A percentile compares a stretch with the other conserved stretches of the same genome.
These are phyloP conservation scores for Vaccinium myrtillus DNA, from an alignment of 148 eudicot genomes.

Conservation along the genomic window DNA sequence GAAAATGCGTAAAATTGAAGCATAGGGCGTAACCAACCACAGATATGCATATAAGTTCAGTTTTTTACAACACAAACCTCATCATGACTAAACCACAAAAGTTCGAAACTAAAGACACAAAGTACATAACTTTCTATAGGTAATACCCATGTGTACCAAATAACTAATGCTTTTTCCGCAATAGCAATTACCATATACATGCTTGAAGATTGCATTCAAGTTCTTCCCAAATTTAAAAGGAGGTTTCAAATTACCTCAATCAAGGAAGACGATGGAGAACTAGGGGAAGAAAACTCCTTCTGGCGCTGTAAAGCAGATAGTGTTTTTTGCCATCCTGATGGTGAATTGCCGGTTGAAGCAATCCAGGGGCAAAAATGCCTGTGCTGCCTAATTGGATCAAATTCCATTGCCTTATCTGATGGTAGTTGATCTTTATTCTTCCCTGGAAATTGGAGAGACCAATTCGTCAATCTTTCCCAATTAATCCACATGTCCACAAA, in stretches of 20 bases:
- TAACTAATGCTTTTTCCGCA: background rate
- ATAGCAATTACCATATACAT: background rate
- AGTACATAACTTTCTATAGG: background rate
- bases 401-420: constrained; percentile 42
- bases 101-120: no score
- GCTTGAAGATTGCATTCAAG: background rate
- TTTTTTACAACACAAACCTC: background rate
- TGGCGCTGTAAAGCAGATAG: constrained; percentile 72
- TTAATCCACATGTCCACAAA: background rate
- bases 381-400: constrained; percentile 81
- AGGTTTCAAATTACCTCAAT: constrained; percentile 58
- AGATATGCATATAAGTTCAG: background rate
- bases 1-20: background rate
- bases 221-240: background rate
- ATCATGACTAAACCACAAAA: background rate
- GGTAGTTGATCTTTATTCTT: constrained; percentile 26
- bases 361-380: constrained; percentile 95
- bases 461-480: constrained; percentile 2
- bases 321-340: constrained; percentile 85
- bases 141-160: background rate
- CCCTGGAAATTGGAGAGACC: constrained; percentile 33
- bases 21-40: background rate
- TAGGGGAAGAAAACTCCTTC: constrained; percentile 47
- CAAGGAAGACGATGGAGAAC: constrained; percentile 59
- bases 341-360: constrained; percentile 38